These are phyloP conservation scores for Agrostemma githago DNA, from an alignment of 148 eudicot genomes.

Conservation along the genomic window DNA sequence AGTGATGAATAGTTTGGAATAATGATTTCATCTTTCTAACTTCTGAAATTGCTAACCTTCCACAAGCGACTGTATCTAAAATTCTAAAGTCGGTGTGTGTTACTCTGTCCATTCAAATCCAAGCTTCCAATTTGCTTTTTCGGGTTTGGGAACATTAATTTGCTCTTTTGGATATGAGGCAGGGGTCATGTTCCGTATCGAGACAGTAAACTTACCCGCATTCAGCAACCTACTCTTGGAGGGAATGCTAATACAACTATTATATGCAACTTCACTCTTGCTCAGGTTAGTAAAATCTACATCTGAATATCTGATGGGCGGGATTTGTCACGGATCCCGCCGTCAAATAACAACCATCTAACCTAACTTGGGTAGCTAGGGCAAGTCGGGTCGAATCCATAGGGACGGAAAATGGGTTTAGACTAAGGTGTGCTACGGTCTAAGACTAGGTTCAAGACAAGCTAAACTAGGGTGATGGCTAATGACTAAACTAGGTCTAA, in stretches of 20 bases:
- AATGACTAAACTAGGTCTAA: no score
- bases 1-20: background rate
- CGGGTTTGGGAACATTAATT: background rate
- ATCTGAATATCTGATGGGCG: constrained; percentile 12
- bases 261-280: constrained; percentile 92
- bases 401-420: no score
- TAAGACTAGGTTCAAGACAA: no score
- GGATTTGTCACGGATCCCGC: no score
- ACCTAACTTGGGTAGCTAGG: no score
- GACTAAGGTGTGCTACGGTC: no score
- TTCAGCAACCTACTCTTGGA: constrained; percentile 94
- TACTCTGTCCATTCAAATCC: background rate
- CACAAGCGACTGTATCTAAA: background rate
- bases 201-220: constrained; percentile 96
- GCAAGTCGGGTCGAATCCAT: no score
- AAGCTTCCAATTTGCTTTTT: no score
- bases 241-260: constrained; percentile 97
- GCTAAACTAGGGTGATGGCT: no score
- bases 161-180: constrained; percentile 24
- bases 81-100: background rate
- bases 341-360: no score
- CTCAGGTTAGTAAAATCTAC: constrained; percentile 54
- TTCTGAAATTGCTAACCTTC: background rate
- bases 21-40: background rate
- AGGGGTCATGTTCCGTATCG: constrained; percentile 98